phyloP scores from a whole-genome alignment of 345 rosid species.

The Crucihimalaya himalaica region DNA sequence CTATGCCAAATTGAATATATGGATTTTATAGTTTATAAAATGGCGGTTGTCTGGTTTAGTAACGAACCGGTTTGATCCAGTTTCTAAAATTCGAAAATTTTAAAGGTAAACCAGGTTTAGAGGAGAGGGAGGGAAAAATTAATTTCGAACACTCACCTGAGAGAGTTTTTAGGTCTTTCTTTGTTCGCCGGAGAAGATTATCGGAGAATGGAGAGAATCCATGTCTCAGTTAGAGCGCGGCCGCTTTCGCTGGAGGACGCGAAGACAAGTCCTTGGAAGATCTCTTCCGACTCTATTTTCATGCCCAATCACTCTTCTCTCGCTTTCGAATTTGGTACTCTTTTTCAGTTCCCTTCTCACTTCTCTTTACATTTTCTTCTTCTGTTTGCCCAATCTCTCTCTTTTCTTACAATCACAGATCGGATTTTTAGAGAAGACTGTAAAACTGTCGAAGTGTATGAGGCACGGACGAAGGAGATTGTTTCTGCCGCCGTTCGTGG shows the following conservation, averaged over 20 bases:
- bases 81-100: conserved; percentile 2
- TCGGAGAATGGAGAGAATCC: conserved; percentile 76
- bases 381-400: neutral
- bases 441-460: conserved; percentile 65
- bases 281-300: conserved; percentile 67
- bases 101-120: conserved; percentile 3
- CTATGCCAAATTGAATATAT: neutral
- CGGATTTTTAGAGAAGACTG: conserved; percentile 66
- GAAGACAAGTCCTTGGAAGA: conserved; percentile 77
- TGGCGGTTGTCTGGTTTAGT: neutral
- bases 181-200: conserved; percentile 30
- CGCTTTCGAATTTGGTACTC: conserved; percentile 73
- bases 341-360: neutral
- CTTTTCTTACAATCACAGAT: conserved; percentile 42
- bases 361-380: neutral
- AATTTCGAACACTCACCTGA: conserved; percentile 24
- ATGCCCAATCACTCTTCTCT: conserved; percentile 53
- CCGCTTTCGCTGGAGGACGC: conserved; percentile 82
- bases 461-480: conserved; percentile 71
- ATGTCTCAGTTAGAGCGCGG: conserved; percentile 79
- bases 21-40: no score
- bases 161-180: conserved; percentile 28
- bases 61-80: conserved; percentile 28
- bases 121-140: conserved; percentile 23
- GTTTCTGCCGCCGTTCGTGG: conserved; percentile 89